These are phyloP conservation scores for Striga hermonthica DNA, from an alignment of 305 asterid species.

Conservation along the genomic window DNA sequence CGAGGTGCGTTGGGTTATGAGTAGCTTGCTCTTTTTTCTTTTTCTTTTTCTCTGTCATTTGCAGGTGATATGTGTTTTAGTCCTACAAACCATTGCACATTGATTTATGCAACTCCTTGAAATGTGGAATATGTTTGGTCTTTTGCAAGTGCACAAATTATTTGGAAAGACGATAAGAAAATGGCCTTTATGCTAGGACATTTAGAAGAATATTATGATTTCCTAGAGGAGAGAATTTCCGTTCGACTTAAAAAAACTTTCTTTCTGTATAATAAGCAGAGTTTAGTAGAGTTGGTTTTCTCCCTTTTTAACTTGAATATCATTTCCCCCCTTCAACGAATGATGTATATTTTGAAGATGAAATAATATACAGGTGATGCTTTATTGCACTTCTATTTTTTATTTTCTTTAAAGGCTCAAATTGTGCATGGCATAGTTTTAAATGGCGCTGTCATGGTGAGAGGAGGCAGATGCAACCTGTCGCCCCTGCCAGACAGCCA, in stretches of 20 bases:
- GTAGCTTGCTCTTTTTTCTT: neutral
- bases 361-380: neutral
- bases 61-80: neutral
- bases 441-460: no score
- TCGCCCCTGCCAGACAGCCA: no score
- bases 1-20: slow-evolving; percentile 39
- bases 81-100: neutral
- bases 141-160: slow-evolving; percentile 1
- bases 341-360: slow-evolving; percentile 1
- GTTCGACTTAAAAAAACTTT: slow-evolving; percentile 9
- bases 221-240: neutral
- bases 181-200: neutral
- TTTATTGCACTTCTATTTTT: no score
- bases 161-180: neutral
- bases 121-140: neutral
- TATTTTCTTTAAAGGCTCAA: neutral
- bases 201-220: slow-evolving; percentile 4
- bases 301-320: neutral
- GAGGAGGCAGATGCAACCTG: no score
- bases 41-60: neutral
- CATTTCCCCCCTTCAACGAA: neutral
- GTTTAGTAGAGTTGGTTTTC: neutral
- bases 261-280: neutral
- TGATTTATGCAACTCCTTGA: neutral
- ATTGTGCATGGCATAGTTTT: no score